Evolutionary conservation across 768 basidiomycete genomes (phyloP).

Genomic region (Trametes punicea): DNA sequence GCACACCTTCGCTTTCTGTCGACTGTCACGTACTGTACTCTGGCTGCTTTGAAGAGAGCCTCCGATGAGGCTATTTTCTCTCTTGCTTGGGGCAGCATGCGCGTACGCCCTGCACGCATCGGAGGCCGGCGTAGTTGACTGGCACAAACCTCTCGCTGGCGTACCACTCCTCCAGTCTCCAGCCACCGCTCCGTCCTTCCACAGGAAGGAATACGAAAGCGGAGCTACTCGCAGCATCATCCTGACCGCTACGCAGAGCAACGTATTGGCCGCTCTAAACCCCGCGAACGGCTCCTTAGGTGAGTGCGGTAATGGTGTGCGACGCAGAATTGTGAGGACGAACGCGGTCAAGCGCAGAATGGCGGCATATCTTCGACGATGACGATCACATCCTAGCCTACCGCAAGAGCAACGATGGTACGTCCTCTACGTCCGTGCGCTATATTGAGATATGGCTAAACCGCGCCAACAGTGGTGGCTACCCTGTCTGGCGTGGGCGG

Average conservation of each 20-base stretch:
- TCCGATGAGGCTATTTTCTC: constrained; percentile 16
- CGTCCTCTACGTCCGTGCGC: constrained; percentile 24
- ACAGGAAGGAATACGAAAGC: constrained; percentile 32
- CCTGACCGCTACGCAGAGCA: constrained; percentile 64
- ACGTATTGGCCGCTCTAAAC: constrained; percentile 75
- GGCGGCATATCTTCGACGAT: constrained; percentile 76
- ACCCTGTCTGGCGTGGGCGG: constrained; percentile 76
- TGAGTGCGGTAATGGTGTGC: constrained; percentile 33
- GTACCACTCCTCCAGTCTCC: constrained; percentile 55
- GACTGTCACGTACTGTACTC: not conserved
- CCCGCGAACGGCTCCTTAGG: constrained; percentile 68
- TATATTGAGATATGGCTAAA: too few species aligned
- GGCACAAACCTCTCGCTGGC: constrained; percentile 79
- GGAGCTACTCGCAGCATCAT: constrained; percentile 44
- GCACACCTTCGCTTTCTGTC: too few species aligned
- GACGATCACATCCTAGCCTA: constrained; percentile 68
- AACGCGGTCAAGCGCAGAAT: constrained; percentile 44
- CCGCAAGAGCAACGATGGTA: constrained; percentile 55
- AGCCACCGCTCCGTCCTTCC: constrained; percentile 59
- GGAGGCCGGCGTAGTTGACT: constrained; percentile 82
- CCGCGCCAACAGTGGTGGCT: constrained; percentile 48
- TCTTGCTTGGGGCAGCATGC: constrained; percentile 7
- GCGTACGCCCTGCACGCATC: constrained; percentile 46
- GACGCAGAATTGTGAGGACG: not conserved
- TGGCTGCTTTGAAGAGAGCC: not conserved